Percentiles rank a stretch among this genome's conserved stretches.
Evolutionary conservation across 2,329 filamentous ascomycete species (phyloP).

Genomic region (Pseudofabraea citricarpa): DNA sequence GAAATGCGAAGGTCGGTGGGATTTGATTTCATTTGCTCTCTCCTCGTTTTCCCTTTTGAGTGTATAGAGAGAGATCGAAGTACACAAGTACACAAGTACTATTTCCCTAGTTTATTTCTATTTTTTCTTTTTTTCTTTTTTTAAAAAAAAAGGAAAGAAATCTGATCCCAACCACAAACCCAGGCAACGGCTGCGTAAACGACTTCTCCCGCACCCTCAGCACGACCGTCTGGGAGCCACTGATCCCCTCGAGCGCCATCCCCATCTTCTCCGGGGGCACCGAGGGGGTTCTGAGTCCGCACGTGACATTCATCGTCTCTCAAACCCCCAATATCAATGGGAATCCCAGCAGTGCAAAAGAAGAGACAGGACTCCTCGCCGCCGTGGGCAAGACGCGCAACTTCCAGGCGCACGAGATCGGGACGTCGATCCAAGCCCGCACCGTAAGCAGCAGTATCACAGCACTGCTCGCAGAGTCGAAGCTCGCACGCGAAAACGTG

Average conservation of each 20-base stretch:
- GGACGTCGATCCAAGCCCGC: constrained; percentile 22
- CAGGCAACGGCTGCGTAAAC: constrained; percentile 31
- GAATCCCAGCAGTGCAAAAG: too few species aligned
- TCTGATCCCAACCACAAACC: too few species aligned
- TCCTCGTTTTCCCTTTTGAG: too few species aligned
- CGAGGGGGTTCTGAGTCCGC: constrained; percentile 27
- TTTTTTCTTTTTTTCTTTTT: too few species aligned
- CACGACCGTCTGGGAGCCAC: constrained; percentile 26
- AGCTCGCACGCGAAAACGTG: constrained; percentile 14
- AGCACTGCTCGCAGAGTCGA: constrained; percentile 14
- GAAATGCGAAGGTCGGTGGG: constrained; percentile 25
- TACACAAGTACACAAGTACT: background rate
- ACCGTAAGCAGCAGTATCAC: constrained; percentile 18
- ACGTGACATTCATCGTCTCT: constrained; percentile 26
- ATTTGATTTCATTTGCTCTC: background rate
- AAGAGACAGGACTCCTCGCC: constrained; percentile 19
- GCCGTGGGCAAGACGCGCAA: constrained; percentile 22
- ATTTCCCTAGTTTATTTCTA: too few species aligned
- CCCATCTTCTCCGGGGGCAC: constrained; percentile 30
- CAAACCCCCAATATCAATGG: too few species aligned
- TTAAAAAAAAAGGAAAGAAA: too few species aligned
- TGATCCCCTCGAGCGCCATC: constrained; percentile 23
- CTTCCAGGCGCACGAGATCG: constrained; percentile 26
- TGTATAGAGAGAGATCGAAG: too few species aligned
- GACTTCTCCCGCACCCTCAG: constrained; percentile 29